phyloP scores from a whole-genome alignment of 2,329 filamentous ascomycete species.

The Teratosphaeria epicoccoides region DNA sequence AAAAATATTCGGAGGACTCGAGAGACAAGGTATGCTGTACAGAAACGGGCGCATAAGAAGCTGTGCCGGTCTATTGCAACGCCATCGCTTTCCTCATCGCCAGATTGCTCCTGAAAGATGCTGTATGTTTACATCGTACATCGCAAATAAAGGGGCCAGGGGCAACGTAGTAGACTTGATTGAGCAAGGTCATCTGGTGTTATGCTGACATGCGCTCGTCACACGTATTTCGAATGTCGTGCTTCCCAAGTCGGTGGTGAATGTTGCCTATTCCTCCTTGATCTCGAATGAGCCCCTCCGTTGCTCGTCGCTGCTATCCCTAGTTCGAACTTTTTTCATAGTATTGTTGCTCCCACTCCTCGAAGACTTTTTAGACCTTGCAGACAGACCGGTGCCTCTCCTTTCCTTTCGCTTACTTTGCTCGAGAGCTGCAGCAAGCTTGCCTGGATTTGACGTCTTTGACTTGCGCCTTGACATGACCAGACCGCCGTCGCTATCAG shows the following conservation, averaged over 20 bases:
- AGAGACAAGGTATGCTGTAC: neutral
- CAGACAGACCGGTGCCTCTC: conserved; percentile 22
- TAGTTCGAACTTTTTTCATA: conserved; percentile 34
- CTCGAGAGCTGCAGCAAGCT: neutral
- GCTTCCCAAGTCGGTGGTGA: neutral
- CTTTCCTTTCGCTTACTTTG: conserved; percentile 12
- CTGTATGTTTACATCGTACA: neutral
- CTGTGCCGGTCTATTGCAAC: neutral
- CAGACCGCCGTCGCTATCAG: conserved; percentile 29
- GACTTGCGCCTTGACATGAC: conserved; percentile 27
- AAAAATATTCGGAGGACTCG: too few species aligned
- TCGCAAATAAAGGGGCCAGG: neutral
- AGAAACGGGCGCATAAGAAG: neutral
- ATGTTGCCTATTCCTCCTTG: conserved; percentile 1
- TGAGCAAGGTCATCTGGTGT: neutral
- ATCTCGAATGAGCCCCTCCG: neutral
- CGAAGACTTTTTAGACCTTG: conserved; percentile 29
- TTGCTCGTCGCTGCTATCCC: conserved; percentile 6
- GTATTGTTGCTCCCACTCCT: conserved; percentile 41
- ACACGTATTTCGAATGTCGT: neutral
- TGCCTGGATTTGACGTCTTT: conserved; percentile 10
- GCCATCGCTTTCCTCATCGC: neutral
- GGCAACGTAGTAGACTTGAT: neutral
- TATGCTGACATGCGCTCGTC: neutral
- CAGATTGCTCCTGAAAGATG: neutral